Evolutionary conservation across 169 alveolate species (phyloP).

Genomic region (Eimeria maxima): DNA sequence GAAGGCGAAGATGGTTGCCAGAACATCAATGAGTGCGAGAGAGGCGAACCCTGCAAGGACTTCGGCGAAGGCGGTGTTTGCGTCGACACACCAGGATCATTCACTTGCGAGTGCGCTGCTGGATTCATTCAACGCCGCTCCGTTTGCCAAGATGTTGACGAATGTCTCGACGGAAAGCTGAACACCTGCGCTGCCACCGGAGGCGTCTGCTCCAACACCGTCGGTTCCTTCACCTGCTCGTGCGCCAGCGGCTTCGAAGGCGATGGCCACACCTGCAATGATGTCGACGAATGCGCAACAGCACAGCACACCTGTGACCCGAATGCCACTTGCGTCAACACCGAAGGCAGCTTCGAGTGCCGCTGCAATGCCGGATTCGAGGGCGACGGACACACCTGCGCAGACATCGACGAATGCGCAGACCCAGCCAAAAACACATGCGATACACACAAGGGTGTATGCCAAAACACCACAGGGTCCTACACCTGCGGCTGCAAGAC

Average conservation of each 20-base stretch:
- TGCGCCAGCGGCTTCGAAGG: conserved; percentile 85
- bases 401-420: conserved; percentile 86
- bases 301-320: conserved; percentile 67
- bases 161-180: conserved; percentile 80
- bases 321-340: conserved; percentile 85
- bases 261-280: conserved; percentile 84
- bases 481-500: conserved; percentile 85
- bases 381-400: conserved; percentile 84
- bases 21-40: conserved; percentile 78
- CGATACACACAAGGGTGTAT: conserved; percentile 82
- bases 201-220: conserved; percentile 84
- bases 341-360: conserved; percentile 85
- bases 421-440: conserved; percentile 77
- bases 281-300: conserved; percentile 85
- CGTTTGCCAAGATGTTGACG: conserved; percentile 85
- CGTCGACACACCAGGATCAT: conserved; percentile 85
- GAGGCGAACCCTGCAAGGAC: background rate
- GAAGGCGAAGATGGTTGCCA: conserved; percentile 66
- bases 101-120: conserved; percentile 80
- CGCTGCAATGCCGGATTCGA: conserved; percentile 84
- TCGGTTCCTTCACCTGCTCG: conserved; percentile 84
- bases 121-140: conserved; percentile 73
- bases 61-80: conserved; percentile 77
- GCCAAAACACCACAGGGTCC: conserved; percentile 85
- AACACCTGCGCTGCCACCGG: conserved; percentile 83